phyloP scores from a whole-genome alignment of 495 filamentous ascomycete genomes.

The Thermothielavioides terrestris region DNA sequence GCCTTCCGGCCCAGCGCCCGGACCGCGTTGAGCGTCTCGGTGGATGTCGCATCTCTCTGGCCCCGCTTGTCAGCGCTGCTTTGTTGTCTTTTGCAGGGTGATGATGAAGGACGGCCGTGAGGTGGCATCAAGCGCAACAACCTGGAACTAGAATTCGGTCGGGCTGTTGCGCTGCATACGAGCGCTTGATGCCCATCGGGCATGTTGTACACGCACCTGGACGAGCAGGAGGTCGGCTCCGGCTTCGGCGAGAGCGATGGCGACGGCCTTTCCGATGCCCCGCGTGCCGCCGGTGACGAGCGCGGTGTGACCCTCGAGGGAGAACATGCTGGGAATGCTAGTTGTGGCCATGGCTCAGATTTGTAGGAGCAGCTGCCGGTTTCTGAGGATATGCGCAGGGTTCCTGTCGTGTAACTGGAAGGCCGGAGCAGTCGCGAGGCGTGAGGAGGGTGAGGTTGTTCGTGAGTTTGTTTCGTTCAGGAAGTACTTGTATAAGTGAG shows the following conservation, averaged over 20 bases:
- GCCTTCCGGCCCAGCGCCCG: conserved; percentile 58
- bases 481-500: no score
- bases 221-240: conserved; percentile 76
- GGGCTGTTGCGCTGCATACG: no score
- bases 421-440: no score
- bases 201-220: conserved; percentile 34
- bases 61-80: neutral
- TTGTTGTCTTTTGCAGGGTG: no score
- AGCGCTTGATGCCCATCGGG: no score
- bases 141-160: no score
- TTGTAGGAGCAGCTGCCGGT: neutral
- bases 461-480: no score
- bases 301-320: conserved; percentile 62
- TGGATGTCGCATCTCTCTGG: conserved; percentile 58
- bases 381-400: neutral
- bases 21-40: conserved; percentile 53
- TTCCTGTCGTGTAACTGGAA: no score
- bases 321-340: conserved; percentile 33
- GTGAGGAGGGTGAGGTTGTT: no score
- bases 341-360: conserved; percentile 10
- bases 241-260: conserved; percentile 70
- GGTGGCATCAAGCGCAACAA: no score
- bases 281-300: conserved; percentile 80
- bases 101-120: no score
- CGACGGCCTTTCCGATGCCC: conserved; percentile 81